phyloP scores from a whole-genome alignment of 192 early-diverging fungal genomes.

The Coemansia biformis region DNA sequence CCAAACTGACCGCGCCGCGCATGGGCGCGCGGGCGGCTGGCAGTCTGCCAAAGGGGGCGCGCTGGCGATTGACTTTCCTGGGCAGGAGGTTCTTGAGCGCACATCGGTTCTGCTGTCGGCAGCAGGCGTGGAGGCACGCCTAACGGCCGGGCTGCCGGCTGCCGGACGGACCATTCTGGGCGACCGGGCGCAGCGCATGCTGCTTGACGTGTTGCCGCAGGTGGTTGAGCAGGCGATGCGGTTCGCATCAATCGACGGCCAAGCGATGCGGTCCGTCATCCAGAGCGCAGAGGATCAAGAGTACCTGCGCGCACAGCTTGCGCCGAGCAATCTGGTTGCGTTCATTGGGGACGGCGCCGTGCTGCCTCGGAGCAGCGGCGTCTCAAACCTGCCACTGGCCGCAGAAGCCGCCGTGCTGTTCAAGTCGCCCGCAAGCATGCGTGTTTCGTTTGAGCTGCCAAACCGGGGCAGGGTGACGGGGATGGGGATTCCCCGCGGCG shows the following conservation, averaged over 20 bases:
- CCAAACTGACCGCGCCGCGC: neutral
- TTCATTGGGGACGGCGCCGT: constrained; percentile 54
- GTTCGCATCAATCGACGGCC: constrained; percentile 15
- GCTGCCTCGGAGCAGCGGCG: constrained; percentile 51
- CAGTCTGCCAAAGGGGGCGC: constrained; percentile 31
- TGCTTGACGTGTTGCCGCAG: constrained; percentile 38
- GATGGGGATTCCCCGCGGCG: constrained; percentile 49
- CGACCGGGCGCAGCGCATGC: constrained; percentile 24
- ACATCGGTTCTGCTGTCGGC: constrained; percentile 30
- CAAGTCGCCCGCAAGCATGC: constrained; percentile 34
- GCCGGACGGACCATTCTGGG: constrained; percentile 51
- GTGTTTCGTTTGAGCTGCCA: constrained; percentile 39
- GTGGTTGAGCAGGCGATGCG: constrained; percentile 29
- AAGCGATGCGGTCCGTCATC: constrained; percentile 23
- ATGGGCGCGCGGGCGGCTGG: constrained; percentile 21
- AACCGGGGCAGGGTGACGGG: constrained; percentile 50
- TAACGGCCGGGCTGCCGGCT: constrained; percentile 48
- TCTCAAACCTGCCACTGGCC: constrained; percentile 43
- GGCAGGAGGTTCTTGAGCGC: constrained; percentile 55
- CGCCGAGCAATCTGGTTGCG: constrained; percentile 26
- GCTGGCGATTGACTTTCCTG: constrained; percentile 44
- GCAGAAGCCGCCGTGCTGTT: constrained; percentile 21
- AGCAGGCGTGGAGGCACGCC: constrained; percentile 38
- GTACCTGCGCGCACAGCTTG: constrained; percentile 35
- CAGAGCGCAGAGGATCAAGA: constrained; percentile 53